These are phyloP conservation scores for Hanseniaspora guilliermondii DNA, from an alignment of 805 yeast species.

Conservation along the genomic window DNA sequence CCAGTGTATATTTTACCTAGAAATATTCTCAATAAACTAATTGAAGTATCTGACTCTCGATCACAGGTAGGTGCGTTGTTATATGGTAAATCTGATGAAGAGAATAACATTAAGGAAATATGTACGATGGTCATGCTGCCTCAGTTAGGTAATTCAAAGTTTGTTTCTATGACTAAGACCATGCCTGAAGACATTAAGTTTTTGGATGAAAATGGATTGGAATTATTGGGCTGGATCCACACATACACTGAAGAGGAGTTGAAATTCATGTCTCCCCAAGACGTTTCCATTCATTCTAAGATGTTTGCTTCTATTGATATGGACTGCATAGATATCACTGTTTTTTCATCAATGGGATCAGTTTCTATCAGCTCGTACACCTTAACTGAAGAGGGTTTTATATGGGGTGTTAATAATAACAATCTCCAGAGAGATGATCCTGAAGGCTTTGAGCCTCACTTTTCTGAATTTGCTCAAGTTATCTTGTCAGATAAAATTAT, in stretches of 20 bases:
- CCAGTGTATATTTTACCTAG: slow-evolving; percentile 71
- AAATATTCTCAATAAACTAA: slow-evolving; percentile 62
- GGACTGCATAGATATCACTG: slow-evolving; percentile 44
- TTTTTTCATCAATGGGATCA: slow-evolving; percentile 72
- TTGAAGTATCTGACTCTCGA: slow-evolving; percentile 68
- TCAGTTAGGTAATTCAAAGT: slow-evolving; percentile 63
- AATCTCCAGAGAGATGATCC: slow-evolving; percentile 47
- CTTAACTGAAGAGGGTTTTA: slow-evolving; percentile 49
- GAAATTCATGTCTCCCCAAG: slow-evolving; percentile 53
- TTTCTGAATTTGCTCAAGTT: slow-evolving; percentile 53
- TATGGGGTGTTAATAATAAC: slow-evolving; percentile 62
- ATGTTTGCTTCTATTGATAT: slow-evolving; percentile 28
- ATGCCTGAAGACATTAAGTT: slow-evolving; percentile 21
- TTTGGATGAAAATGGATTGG: slow-evolving; percentile 39
- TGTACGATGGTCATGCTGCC: slow-evolving; percentile 68
- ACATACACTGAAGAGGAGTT: slow-evolving; percentile 56
- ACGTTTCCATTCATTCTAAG: slow-evolving; percentile 46
- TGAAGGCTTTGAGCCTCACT: slow-evolving; percentile 51
- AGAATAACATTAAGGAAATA: slow-evolving; percentile 59
- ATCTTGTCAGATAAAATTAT: slow-evolving; percentile 59
- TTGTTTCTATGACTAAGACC: slow-evolving; percentile 46
- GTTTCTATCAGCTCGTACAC: slow-evolving; percentile 59
- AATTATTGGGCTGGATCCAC: slow-evolving; percentile 90
- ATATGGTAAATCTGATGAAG: slow-evolving; percentile 60
- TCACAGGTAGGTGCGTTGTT: slow-evolving; percentile 72